Base-by-base conservation (phyloP, 2,329 filamentous ascomycete genomes). In the Cryphonectria nitschkei region DNA sequence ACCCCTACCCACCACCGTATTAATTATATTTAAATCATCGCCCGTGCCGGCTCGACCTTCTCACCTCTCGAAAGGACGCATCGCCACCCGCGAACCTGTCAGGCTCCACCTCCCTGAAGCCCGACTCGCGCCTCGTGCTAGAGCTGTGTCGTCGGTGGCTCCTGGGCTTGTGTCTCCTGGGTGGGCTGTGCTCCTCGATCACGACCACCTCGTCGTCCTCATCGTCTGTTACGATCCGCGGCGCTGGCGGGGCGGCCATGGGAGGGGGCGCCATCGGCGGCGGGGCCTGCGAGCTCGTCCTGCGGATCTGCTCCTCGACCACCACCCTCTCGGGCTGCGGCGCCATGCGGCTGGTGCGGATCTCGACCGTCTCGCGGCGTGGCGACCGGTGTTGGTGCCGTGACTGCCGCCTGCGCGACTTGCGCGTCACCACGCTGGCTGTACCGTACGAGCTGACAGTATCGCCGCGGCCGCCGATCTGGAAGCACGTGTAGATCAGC, bases 141-240 rank as follows among this genome's bases (percentile, higher is more conserved):
- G 64, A 74, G 74, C 63, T 76, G 56, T 74, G 73, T 13, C 72
- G 68, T n/a, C 62, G 58, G 11, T 73, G 73, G 46, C 75, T 74
- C 52, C 73, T 73, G 65, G 74, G 71, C 68, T 74, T 72, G 65
- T 75, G 67, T 69, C 75, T 70, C 58, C 76, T 74, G 63, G 77
- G 77, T 65, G 77, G 76, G 19, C 73, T 76, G 26, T 76, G 74
- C 74, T 80, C 78, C 74, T 80, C 79, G 67, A 80, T 78, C 32
- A 80, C 79, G 3, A 80, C 77, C 13, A 80, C 76, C 76, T 80
- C 79, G 43, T 80, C 78, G 2, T 78, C 77, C 11, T 71, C 72
- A 14, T 72, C 74, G n/a, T 73, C 74, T 5, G 62, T 41, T 41
- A 75, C 75, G 54, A 74, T 69, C 65, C 75, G 71, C 68, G 71